Evolutionary conservation across 2,329 filamentous ascomycete genomes (phyloP), one percentile per base, ranked within the genome.

Genomic region (Nemania serpens): DNA sequence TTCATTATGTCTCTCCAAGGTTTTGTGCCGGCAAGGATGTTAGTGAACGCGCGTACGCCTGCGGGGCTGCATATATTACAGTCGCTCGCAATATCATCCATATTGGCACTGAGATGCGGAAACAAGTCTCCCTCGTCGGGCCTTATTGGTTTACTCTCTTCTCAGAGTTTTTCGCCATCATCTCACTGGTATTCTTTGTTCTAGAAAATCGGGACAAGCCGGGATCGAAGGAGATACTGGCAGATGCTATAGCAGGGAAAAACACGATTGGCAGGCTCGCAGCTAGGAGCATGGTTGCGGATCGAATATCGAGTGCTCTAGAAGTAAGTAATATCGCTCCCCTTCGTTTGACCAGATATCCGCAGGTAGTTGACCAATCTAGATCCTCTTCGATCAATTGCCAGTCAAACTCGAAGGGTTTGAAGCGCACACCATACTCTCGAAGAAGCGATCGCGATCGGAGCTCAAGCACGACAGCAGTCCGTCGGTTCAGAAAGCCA

Each of bases 61-160:
- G 90, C 67, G 85, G 85, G 1, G 81, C 84, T 1, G 84, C 83
- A 0, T 84, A 83, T 2, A 82, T 87, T 55, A 87, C 82, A 61
- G 81, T 93, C 12, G 85, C 84, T 10, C 80, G 82, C 3, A 90
- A 94, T 70, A 91, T 95, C 62, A 85, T 95, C 36, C 90, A 93
- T 70, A 91, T 94, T 60, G 89, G 88, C 4, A 83, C 87, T 20
- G 89, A 93, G 70, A 93, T 93, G 79, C 88, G 89, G 66, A 88
- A 88, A 71, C 85, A 89, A 69, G 85, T 88, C 3, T 80, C 91
- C 6, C 79, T 95, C n/a, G 88, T 89, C 63, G 91, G 91, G 0
- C 89, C 91, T 0, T 93, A 92, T 74, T 95, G 91, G 91, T 94
- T 94, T 71, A 90, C 91, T 67, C 86, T 94, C 72, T 94, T 92